phyloP scores from a whole-genome alignment of 257 asterid species.

The Solanum clarkiae region DNA sequence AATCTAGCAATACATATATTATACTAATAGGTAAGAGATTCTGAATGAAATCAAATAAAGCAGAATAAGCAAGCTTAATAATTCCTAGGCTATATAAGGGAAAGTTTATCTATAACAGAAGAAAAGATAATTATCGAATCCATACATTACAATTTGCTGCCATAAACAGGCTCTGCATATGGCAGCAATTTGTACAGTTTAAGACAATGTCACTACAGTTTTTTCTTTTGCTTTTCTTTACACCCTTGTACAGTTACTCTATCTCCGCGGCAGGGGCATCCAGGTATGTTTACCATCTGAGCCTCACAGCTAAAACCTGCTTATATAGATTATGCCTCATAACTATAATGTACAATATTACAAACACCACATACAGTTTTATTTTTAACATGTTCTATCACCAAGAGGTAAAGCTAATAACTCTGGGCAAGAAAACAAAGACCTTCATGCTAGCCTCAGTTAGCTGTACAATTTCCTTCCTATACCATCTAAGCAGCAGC shows the following conservation, averaged over 20 bases:
- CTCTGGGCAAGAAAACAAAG: constrained; percentile 5
- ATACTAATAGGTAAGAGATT: background rate
- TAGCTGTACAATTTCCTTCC: constrained; percentile 54
- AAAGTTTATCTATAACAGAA: background rate
- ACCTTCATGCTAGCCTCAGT: constrained; percentile 38
- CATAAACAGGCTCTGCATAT: constrained; percentile 14
- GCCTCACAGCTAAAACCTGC: constrained; percentile 24
- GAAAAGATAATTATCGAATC: background rate
- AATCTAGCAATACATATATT: background rate
- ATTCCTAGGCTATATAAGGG: background rate
- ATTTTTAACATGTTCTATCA: constrained; percentile 21
- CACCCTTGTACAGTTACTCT: constrained; percentile 25
- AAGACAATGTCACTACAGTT: background rate
- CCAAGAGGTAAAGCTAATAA: constrained; percentile 13
- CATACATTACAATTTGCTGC: constrained; percentile 4
- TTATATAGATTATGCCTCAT: constrained; percentile 35
- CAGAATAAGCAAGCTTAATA: background rate
- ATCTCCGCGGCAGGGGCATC: constrained; percentile 28
- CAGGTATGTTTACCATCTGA: constrained; percentile 23
- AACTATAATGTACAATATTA: constrained; percentile 43
- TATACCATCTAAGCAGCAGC: constrained; percentile 16
- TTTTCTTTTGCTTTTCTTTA: constrained; percentile 1
- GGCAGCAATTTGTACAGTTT: constrained; percentile 2
- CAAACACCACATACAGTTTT: constrained; percentile 37
- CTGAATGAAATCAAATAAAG: background rate